These are phyloP conservation scores for Termitomyces heimii DNA, from an alignment of 768 basidiomycete genomes.

Conservation along the genomic window DNA sequence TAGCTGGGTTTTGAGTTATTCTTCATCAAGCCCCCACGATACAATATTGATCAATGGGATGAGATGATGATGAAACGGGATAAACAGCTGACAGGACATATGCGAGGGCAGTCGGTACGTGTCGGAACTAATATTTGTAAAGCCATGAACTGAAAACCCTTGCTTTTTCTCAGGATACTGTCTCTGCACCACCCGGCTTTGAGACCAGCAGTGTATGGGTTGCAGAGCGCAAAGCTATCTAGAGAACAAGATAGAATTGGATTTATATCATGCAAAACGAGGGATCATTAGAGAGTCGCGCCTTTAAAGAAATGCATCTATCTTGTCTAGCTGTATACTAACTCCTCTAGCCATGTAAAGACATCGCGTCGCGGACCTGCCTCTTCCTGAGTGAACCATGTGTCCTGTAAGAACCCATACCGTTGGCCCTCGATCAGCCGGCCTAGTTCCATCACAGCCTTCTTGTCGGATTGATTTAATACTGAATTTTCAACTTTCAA, in stretches of 20 bases:
- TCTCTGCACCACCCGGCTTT: slow-evolving; percentile 63
- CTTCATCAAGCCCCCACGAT: slow-evolving; percentile 64
- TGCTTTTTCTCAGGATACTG: slow-evolving; percentile 45
- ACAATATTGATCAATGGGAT: slow-evolving; percentile 86
- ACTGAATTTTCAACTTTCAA: slow-evolving; percentile 20
- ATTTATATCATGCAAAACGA: not conserved
- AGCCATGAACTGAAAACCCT: not conserved
- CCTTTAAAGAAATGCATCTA: not conserved
- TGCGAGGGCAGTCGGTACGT: slow-evolving; percentile 80
- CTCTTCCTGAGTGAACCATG: not conserved
- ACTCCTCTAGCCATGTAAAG: slow-evolving; percentile 14
- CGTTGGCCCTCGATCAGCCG: slow-evolving; percentile 21
- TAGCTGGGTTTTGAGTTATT: not conserved
- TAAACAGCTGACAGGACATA: slow-evolving; percentile 78
- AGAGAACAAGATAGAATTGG: slow-evolving; percentile 22
- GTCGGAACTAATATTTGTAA: not conserved
- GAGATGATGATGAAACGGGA: slow-evolving; percentile 96
- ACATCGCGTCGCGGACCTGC: slow-evolving; percentile 11
- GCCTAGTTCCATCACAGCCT: slow-evolving; percentile 5
- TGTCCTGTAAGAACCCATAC: slow-evolving; percentile 26
- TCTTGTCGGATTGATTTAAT: slow-evolving; percentile 2
- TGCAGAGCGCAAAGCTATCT: slow-evolving; percentile 44
- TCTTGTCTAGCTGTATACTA: slow-evolving; percentile 5
- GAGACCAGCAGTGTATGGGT: slow-evolving; percentile 72
- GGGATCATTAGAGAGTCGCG: not conserved